Percentiles rank a stretch among this genome's conserved stretches.
These are phyloP conservation scores for Casuarina cunninghamiana DNA, from an alignment of 306 rosid genomes.

Conservation along the genomic window DNA sequence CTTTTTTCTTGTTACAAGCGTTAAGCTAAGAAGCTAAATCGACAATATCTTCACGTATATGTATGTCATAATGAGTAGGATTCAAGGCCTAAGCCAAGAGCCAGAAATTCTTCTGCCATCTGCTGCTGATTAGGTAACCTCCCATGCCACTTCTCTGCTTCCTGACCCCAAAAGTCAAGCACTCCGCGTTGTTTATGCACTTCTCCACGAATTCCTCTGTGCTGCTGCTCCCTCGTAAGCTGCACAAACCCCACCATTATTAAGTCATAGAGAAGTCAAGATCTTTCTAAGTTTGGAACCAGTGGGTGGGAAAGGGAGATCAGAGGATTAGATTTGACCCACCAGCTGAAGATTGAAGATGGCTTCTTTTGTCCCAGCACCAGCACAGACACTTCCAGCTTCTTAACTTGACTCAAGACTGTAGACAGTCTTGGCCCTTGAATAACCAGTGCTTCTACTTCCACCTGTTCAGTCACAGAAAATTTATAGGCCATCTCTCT, in stretches of 20 bases:
- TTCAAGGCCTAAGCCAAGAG: conserved; percentile 65
- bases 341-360: conserved; percentile 72
- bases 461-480: conserved; percentile 54
- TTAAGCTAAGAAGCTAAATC: conserved; percentile 28
- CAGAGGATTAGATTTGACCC: conserved; percentile 33
- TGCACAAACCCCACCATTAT: conserved; percentile 29
- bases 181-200: conserved; percentile 80
- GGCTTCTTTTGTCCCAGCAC: conserved; percentile 89
- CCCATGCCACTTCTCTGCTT: conserved; percentile 81
- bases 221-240: conserved; percentile 68
- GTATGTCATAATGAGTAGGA: conserved; percentile 12
- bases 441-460: conserved; percentile 84
- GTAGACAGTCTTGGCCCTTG: conserved; percentile 82
- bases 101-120: conserved; percentile 99
- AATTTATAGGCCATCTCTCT: neutral
- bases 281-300: neutral
- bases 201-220: conserved; percentile 76
- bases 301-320: conserved; percentile 3
- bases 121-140: conserved; percentile 84
- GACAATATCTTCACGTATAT: conserved; percentile 24
- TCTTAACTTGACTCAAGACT: conserved; percentile 87
- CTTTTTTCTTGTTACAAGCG: conserved; percentile 32
- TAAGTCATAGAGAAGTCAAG: neutral
- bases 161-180: conserved; percentile 93
- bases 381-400: conserved; percentile 84